A percentile compares a stretch with the other conserved stretches of the same genome.
These are phyloP conservation scores for Alloascoidea africana DNA, from an alignment of 805 yeast species.

Conservation along the genomic window DNA sequence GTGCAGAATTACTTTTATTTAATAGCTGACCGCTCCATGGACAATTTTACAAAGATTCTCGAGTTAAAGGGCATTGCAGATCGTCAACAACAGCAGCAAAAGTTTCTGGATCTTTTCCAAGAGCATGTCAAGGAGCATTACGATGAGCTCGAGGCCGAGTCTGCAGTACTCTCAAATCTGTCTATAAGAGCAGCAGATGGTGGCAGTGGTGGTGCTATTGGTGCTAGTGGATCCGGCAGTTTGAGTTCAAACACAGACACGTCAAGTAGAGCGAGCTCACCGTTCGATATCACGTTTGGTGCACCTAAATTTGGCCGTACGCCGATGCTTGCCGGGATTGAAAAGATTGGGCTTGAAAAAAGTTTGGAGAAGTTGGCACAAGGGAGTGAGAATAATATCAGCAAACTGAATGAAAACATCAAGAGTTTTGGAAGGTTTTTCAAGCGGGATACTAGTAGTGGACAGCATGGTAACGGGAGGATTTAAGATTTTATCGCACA, in stretches of 20 bases:
- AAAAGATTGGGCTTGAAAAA: conserved; percentile 8
- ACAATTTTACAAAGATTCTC: conserved; percentile 51
- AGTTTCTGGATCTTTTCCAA: conserved; percentile 24
- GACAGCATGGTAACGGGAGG: not conserved
- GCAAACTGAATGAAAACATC: conserved; percentile 50
- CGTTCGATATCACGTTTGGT: conserved; percentile 4
- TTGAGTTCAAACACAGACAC: too few species aligned
- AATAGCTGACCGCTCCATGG: conserved; percentile 46
- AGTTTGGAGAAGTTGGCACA: conserved; percentile 15
- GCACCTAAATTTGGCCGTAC: conserved; percentile 5
- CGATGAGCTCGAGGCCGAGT: conserved; percentile 16
- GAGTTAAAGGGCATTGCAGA: conserved; percentile 42
- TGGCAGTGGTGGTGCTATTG: too few species aligned
- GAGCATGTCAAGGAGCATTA: conserved; percentile 20
- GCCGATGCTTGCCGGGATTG: not conserved
- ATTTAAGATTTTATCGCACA: too few species aligned
- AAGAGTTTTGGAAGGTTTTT: conserved; percentile 46
- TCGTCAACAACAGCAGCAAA: conserved; percentile 22
- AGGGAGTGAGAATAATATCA: conserved; percentile 47
- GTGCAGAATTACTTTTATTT: conserved; percentile 51
- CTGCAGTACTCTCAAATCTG: conserved; percentile 11
- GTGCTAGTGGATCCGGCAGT: not conserved
- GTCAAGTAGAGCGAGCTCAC: conserved; percentile 3
- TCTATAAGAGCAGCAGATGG: conserved; percentile 3
- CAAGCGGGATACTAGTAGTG: conserved; percentile 19